Conservation (phyloP, 495 filamentous ascomycete genomes). For the Hyaloscypha finlandica region DNA sequence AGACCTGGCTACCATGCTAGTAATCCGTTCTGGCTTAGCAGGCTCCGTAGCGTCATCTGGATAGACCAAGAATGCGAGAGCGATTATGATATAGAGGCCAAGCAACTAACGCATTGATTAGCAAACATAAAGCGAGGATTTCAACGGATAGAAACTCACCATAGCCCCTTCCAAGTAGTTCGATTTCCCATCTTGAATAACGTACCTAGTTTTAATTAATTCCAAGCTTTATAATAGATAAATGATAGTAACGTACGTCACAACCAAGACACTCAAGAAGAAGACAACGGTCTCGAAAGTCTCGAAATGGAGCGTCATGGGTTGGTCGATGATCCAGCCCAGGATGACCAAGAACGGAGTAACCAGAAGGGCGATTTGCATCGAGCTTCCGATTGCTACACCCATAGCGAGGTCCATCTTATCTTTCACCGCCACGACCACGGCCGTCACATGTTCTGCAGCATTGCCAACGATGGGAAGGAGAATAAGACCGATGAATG, state of each 20-base stretch:
- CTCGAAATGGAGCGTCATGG: constrained; percentile 93
- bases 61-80: constrained; percentile 86
- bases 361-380: constrained; percentile 94
- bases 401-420: constrained; percentile 98
- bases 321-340: constrained; percentile 81
- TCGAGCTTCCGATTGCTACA: constrained; percentile 87
- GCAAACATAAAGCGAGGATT: background rate
- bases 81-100: constrained; percentile 76
- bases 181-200: constrained; percentile 90
- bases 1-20: constrained; percentile 13
- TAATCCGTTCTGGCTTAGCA: background rate
- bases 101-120: constrained; percentile 41
- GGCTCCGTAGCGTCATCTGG: constrained; percentile 59
- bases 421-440: constrained; percentile 87
- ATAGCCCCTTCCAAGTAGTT: constrained; percentile 95
- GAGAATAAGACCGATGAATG: constrained; percentile 93
- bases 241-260: constrained; percentile 90
- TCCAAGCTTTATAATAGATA: too few species aligned
- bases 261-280: constrained; percentile 84
- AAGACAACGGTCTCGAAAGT: constrained; percentile 93
- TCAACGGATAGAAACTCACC: constrained; percentile 52
- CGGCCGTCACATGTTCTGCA: constrained; percentile 94
- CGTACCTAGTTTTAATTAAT: too few species aligned
- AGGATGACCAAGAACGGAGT: constrained; percentile 90
- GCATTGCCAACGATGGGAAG: constrained; percentile 98